Percentiles rank a stretch among this genome's conserved stretches.
Evolutionary conservation across 2,329 filamentous ascomycete genomes (phyloP).

Genomic region (Fusarium coffeatum): DNA sequence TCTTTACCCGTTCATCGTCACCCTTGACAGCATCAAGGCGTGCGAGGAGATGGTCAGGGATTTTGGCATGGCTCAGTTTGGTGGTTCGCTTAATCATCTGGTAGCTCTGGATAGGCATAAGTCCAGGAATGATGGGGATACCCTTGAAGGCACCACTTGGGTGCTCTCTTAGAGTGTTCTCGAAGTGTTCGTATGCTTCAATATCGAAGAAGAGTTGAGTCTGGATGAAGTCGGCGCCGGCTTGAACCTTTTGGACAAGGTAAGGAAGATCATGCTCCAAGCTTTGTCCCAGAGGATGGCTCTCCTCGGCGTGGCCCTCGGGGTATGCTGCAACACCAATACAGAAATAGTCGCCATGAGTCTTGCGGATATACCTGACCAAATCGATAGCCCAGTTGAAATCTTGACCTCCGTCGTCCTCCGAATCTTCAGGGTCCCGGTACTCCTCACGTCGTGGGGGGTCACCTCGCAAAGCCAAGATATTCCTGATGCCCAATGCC

Average conservation of each 20-base stretch:
- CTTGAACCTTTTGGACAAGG: conserved; percentile 88
- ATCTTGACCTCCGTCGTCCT: conserved; percentile 75
- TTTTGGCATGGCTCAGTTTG: conserved; percentile 89
- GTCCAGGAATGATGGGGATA: conserved; percentile 89
- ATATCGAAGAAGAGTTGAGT: conserved; percentile 97
- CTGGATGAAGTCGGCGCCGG: conserved; percentile 98
- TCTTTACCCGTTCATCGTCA: conserved; percentile 85
- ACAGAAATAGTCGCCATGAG: conserved; percentile 94
- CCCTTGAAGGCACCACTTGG: conserved; percentile 86
- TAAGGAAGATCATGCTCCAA: conserved; percentile 87
- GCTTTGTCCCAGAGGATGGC: conserved; percentile 76
- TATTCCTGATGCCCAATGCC: conserved; percentile 90
- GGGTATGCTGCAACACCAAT: conserved; percentile 95
- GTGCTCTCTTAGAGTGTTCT: conserved; percentile 80
- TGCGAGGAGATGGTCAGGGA: conserved; percentile 77
- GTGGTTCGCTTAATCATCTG: conserved; percentile 94
- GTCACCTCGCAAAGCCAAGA: conserved; percentile 90
- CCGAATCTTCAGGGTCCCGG: conserved; percentile 67
- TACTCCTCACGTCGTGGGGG: conserved; percentile 92
- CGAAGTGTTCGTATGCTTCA: conserved; percentile 83
- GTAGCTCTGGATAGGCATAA: conserved; percentile 98
- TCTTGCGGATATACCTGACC: conserved; percentile 86
- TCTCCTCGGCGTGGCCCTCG: conserved; percentile 93
- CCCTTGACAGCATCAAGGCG: conserved; percentile 79
- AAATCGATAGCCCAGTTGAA: conserved; percentile 92